Percentiles rank a stretch among this genome's conserved stretches.
Conservation (phyloP, 2,329 filamentous ascomycete genomes). For the Paecilomyces dactylethromorphus region DNA sequence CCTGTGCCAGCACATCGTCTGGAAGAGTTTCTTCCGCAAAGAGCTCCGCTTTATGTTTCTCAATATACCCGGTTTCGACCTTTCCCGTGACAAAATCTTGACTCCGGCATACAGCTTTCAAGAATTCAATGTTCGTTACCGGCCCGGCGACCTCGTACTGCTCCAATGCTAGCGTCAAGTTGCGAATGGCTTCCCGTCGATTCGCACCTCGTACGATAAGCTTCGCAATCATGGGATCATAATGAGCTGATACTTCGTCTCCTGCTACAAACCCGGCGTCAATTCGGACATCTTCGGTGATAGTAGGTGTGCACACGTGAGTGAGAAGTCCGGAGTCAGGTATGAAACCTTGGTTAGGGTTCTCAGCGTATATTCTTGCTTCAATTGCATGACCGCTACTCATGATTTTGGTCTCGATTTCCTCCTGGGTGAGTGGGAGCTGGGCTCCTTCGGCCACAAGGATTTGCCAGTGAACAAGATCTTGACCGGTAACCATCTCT, state of each 20-base stretch:
- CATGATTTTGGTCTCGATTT: slow-evolving; percentile 64
- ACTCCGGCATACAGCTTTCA: slow-evolving; percentile 79
- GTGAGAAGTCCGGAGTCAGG: slow-evolving; percentile 86
- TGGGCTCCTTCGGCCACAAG: slow-evolving; percentile 68
- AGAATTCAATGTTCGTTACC: slow-evolving; percentile 92
- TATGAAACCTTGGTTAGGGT: slow-evolving; percentile 83
- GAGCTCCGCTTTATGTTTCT: slow-evolving; percentile 74
- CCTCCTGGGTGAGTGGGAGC: slow-evolving; percentile 58
- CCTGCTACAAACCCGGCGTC: slow-evolving; percentile 90
- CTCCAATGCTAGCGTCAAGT: slow-evolving; percentile 71
- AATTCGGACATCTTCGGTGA: slow-evolving; percentile 70
- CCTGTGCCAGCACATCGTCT: slow-evolving; percentile 77
- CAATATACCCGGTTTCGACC: slow-evolving; percentile 94
- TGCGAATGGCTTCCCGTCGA: slow-evolving; percentile 73
- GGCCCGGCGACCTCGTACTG: slow-evolving; percentile 90
- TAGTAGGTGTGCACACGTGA: slow-evolving; percentile 68
- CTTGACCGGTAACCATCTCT: slow-evolving; percentile 67
- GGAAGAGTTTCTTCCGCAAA: slow-evolving; percentile 59
- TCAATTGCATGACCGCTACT: slow-evolving; percentile 83
- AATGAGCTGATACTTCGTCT: slow-evolving; percentile 87
- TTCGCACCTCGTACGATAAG: slow-evolving; percentile 81
- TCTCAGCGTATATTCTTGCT: slow-evolving; percentile 93
- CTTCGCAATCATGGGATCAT: slow-evolving; percentile 99
- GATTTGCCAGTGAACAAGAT: slow-evolving; percentile 94
- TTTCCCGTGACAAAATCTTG: slow-evolving; percentile 77